Conservation (phyloP, 192 early-diverging fungal species). For the Podila clonocystis region DNA sequence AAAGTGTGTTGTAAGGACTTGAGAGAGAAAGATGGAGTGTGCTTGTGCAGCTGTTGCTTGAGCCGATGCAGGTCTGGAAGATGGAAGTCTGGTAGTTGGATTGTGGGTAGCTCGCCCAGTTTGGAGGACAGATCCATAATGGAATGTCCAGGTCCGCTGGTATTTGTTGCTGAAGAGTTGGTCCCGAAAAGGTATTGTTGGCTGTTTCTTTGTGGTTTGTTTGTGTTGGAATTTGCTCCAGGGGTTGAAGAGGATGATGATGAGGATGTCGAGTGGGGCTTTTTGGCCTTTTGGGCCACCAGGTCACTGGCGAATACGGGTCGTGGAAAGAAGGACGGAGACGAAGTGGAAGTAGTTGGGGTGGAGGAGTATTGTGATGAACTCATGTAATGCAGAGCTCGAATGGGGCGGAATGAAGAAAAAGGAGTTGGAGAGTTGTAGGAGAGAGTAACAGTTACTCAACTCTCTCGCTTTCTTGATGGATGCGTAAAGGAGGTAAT, state of each 20-base stretch:
- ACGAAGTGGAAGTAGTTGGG: not conserved
- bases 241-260: not conserved
- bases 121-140: slow-evolving; percentile 20
- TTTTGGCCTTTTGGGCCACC: not conserved
- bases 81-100: slow-evolving; percentile 47
- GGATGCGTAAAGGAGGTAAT: not conserved
- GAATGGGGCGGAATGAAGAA: not conserved
- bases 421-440: not conserved
- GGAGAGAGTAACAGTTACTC: no score
- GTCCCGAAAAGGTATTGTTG: no score
- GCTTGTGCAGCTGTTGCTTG: slow-evolving; percentile 44
- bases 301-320: slow-evolving; percentile 7
- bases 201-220: no score
- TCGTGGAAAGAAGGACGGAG: slow-evolving; percentile 1
- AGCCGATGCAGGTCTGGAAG: slow-evolving; percentile 37
- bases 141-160: not conserved
- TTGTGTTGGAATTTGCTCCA: not conserved
- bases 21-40: slow-evolving; percentile 45
- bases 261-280: not conserved
- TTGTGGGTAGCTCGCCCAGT: slow-evolving; percentile 13
- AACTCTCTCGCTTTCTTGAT: no score
- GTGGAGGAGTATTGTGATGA: not conserved
- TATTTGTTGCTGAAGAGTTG: not conserved
- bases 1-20: slow-evolving; percentile 43
- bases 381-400: not conserved